Base-by-base conservation (phyloP, 2,329 filamentous ascomycete species). In the Trematosphaeria pertusa region DNA sequence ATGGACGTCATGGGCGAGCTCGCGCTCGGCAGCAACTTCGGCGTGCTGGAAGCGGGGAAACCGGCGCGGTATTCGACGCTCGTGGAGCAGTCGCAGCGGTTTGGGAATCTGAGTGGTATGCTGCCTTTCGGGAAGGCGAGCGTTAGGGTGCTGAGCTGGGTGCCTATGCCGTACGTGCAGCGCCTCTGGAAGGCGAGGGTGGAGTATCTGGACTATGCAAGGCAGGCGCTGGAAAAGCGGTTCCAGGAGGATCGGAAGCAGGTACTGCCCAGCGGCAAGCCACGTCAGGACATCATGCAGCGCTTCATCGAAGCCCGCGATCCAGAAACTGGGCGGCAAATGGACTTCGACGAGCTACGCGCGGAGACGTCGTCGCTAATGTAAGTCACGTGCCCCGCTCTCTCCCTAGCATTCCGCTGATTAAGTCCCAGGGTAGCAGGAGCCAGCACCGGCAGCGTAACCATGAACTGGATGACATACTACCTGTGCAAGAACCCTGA, bases 381-480 rank as follows among this genome's bases (percentile, higher is more conserved):
- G 52, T 53, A 37, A 28, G 49, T 14, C 6, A 32, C 3, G 12
- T 15, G 15, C 7, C 17, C 11, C 3, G 4, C n/a, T 8, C 5
- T 12, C 10, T 5, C 5, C 14, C 12, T 9, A 5, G 18, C 1
- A 22, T 12, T 3, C 4, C 8, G 21, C 15, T 34, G 22, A 26
- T 21, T 12, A 22, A 30, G 4, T 14, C 14, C 11, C 24, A 56
- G 50, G 49, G 52, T 56, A 17, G 52, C 52, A 6, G 52, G 50
- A 12, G 52, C 52, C 4, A 46, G 39, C 33, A 56, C 52, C 5
- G 50, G 52, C 19, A 53, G 49, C 22, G 52, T 56, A 11, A 56
- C 52, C 8, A 53, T 56, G 46, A 56, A 46, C 30, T 56, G 52
- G 50, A 56, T 56, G 50, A 50, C 43, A 6, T 56, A 56, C 46